phyloP scores from a whole-genome alignment of 2,329 filamentous ascomycete species.

The Dactylellina drechsleri region DNA sequence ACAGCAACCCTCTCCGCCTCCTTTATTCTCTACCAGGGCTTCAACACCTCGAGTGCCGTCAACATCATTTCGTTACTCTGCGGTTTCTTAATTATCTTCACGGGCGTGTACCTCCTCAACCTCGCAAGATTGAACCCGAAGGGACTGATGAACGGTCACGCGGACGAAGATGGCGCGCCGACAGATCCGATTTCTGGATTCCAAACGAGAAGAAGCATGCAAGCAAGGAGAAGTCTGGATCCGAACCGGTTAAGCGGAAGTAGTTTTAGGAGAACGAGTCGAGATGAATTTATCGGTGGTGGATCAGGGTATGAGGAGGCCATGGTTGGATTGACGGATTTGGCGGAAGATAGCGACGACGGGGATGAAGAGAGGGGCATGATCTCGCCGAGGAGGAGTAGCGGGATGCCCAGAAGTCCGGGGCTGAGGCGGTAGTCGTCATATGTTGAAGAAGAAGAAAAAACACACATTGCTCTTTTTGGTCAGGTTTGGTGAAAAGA shows the following conservation, averaged over 20 bases:
- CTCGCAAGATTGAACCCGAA: conserved; percentile 92
- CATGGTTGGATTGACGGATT: conserved; percentile 77
- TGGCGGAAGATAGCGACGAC: conserved; percentile 80
- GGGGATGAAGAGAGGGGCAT: conserved; percentile 64
- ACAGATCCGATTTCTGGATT: conserved; percentile 91
- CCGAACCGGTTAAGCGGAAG: conserved; percentile 71
- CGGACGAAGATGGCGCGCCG: conserved; percentile 78
- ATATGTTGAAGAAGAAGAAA: background rate
- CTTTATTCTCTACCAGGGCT: conserved; percentile 76
- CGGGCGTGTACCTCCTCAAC: conserved; percentile 76
- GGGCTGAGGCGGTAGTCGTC: conserved; percentile 49
- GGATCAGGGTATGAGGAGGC: conserved; percentile 78
- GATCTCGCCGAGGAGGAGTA: conserved; percentile 53
- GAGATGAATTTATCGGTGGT: conserved; percentile 82
- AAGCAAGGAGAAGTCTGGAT: conserved; percentile 77
- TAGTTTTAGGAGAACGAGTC: conserved; percentile 71
- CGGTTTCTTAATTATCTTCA: conserved; percentile 76
- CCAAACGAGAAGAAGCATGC: conserved; percentile 93
- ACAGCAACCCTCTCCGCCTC: conserved; percentile 75
- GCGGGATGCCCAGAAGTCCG: conserved; percentile 53
- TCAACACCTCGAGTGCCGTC: conserved; percentile 76
- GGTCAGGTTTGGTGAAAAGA: background rate
- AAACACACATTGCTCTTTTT: background rate
- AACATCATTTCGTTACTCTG: conserved; percentile 79
- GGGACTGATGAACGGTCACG: conserved; percentile 67